Evolutionary conservation across 805 yeast species (phyloP), one percentile per base, ranked within the genome.

Genomic region (Yarrowia sp.): DNA sequence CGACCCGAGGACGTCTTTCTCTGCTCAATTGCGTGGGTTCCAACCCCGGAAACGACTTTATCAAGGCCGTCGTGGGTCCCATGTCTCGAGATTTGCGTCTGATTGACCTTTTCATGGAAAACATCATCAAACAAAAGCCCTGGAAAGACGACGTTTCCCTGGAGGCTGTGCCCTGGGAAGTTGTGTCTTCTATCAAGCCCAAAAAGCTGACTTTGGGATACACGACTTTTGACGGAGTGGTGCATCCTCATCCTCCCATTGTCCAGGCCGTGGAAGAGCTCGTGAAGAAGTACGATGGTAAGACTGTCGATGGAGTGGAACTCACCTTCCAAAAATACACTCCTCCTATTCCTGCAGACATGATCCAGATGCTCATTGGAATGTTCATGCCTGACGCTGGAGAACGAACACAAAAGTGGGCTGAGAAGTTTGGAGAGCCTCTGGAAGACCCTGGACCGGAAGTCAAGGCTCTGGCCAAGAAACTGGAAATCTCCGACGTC

Each of bases 171-270:
- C 85, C 86, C 85, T 75, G 79, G 66, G 67, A 69, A 1, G 69
- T 70, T 0, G 66, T 69, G 17, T 61, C 48, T 64, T 48, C 54
- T 36, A 48, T 32, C 38, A 30, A n/a, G 36, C 74, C 62, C 67
- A 65, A 67, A 28, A 79, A 78, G 67, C 69, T 83, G 30, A 78
- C 74, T 19, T 71, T 84, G 68, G 88, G 85, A 2, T 70, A 83
- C 19, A 68, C 81, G 70, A 68, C 69, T 30, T 79, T 79, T 73
- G 86, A 85, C 70, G 75, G 77, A 11, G 68, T 73, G 22, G 78
- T 81, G 14, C 75, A 77, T 65, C 87, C 87, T 10, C 82, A 82
- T 35, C 88, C 88, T 1, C 87, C 88, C 12, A 77, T 85, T 21
- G 68, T 73, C 4, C 76, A 86, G 66, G 83, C 79, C 9, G 76